Conservation (phyloP, 139 green algal genomes). For the Eudorina sp. region DNA sequence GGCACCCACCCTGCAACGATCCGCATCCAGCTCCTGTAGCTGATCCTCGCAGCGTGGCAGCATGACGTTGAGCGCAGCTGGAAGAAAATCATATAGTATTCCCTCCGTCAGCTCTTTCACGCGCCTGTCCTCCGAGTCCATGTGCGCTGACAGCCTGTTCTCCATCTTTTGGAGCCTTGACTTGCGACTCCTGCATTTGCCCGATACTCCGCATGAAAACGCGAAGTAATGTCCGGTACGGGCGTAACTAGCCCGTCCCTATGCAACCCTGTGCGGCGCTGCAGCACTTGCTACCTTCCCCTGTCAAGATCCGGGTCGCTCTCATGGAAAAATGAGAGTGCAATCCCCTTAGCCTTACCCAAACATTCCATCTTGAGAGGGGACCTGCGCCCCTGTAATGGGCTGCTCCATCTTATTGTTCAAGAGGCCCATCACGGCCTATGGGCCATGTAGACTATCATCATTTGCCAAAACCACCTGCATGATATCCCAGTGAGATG, state of each 20-base stretch:
- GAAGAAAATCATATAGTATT: conserved; percentile 74
- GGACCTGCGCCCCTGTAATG: not conserved
- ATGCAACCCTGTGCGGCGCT: too few species aligned
- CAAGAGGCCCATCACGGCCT: not conserved
- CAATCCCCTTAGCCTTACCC: conserved; percentile 31
- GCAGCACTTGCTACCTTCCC: too few species aligned
- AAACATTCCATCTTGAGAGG: conserved; percentile 19
- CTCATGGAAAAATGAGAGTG: too few species aligned
- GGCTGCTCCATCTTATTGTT: not conserved
- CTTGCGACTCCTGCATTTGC: conserved; percentile 13
- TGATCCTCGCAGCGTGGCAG: conserved; percentile 66
- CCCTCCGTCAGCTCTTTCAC: conserved; percentile 75
- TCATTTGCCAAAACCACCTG: not conserved
- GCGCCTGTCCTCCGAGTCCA: conserved; percentile 70
- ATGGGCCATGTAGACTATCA: not conserved
- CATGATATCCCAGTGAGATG: too few species aligned
- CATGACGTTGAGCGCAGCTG: conserved; percentile 68
- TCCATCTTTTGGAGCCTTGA: conserved; percentile 50
- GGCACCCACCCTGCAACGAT: conserved; percentile 56
- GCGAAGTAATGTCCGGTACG: too few species aligned
- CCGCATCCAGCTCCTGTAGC: conserved; percentile 57
- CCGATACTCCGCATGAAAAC: too few species aligned
- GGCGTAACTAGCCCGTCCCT: not conserved
- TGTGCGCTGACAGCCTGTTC: conserved; percentile 50
- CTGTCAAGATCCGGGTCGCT: not conserved